Evolutionary conservation across 208 protist genomes (phyloP), one percentile per base, ranked within the genome.

Genomic region (Trypanosoma conorhini): DNA sequence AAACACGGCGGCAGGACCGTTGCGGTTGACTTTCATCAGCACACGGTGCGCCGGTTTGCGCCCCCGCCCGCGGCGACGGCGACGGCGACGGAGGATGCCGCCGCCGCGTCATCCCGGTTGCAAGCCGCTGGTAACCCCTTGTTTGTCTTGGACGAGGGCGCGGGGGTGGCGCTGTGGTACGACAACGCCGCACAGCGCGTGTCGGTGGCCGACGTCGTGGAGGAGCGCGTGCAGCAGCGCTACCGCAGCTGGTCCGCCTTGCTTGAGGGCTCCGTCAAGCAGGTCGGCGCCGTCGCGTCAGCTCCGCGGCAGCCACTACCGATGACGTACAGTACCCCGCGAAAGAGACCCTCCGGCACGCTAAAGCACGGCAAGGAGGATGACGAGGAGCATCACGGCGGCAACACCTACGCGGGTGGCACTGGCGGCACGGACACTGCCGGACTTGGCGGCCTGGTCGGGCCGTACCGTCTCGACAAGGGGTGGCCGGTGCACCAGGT

Each of bases 331-430:
- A 90, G 79, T 73, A 89, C 31, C 7, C 83, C 86, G 26, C 83
- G 72, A 44, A 88, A 90, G 67, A 73, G 92, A 78, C 81, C 88
- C 3, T 88, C 86, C 12, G 81, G 85, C 52, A 82, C 81, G 30
- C 69, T 94, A 26, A 98, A 98, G 79, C 92, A 97, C 70, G 94
- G 92, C 64, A 84, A 96, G 77, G 76, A 88, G 15, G 92, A 98
- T 66, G 83, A 96, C 77, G 83, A 88, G 58, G 89, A 94, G 46
- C 95, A 97, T 77, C 89, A 96, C 68, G 95, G 93, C 19, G 95
- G 95, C 42, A 97, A 97, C 77, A 96, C 83, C 15, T 98, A 88
- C 84, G 95, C 95, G 0, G 95, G 95, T 40, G 95, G 95, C 24
- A 96, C 88, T 22, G 88, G 90, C 38, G 91, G 88, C 51, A 93